These are phyloP conservation scores for Neurospora sp. DNA, from an alignment of 495 filamentous ascomycete genomes.

Conservation along the genomic window DNA sequence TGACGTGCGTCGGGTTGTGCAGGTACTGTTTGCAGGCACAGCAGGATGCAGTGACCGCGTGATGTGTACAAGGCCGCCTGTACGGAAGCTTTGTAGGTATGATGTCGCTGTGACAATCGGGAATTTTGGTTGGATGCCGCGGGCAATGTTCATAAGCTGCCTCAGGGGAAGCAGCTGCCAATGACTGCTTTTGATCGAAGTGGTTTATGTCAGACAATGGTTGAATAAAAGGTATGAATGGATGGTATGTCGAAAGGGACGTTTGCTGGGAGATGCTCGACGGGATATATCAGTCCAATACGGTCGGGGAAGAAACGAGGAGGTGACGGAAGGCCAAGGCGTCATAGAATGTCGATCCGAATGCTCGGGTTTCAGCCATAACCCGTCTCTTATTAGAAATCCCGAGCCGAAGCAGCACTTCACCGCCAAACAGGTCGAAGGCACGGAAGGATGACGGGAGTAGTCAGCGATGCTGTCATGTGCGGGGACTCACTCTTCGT, in stretches of 20 bases:
- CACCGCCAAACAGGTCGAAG: not conserved
- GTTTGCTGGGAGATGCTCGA: not conserved
- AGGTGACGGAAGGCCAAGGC: not conserved
- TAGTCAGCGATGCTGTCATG: not conserved
- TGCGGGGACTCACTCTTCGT: not conserved
- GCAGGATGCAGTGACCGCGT: not conserved
- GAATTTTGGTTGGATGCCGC: not conserved
- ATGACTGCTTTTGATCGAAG: not conserved
- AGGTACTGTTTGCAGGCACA: not conserved
- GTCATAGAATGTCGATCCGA: not conserved
- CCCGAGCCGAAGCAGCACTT: not conserved
- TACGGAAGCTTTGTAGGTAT: not conserved
- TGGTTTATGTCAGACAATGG: not conserved
- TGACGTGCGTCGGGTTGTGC: not conserved
- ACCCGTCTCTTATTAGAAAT: not conserved
- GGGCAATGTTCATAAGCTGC: not conserved
- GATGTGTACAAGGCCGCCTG: not conserved
- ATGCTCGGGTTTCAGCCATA: not conserved
- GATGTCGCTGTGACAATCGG: not conserved
- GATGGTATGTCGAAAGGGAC: not conserved
- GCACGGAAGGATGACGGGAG: not conserved
- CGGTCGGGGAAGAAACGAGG: not conserved
- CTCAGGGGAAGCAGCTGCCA: not conserved
- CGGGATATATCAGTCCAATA: not conserved
- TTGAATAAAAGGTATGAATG: not conserved